Evolutionary conservation across 305 asterid genomes (phyloP).

Genomic region (Fraxinus platypoda): DNA sequence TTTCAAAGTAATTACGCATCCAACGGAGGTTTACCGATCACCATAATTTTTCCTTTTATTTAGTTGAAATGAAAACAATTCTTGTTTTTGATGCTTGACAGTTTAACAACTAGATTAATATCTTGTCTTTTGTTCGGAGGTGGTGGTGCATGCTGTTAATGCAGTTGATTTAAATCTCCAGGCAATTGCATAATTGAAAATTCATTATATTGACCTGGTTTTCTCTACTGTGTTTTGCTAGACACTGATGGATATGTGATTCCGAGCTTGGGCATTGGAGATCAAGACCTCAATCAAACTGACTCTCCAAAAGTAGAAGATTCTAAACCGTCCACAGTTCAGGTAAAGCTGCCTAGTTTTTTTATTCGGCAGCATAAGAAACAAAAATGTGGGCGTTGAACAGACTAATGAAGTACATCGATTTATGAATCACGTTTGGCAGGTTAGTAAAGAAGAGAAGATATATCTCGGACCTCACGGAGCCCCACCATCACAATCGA

Average conservation of each 20-base stretch:
- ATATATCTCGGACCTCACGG: constrained; percentile 96
- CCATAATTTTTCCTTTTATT: not conserved
- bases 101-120: not conserved
- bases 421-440: constrained; percentile 15
- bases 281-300: constrained; percentile 29
- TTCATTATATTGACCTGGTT: not conserved
- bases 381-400: not conserved
- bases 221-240: constrained; percentile 20
- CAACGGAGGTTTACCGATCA: not conserved
- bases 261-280: constrained; percentile 83
- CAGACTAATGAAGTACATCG: too few species aligned
- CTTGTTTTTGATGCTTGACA: not conserved
- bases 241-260: constrained; percentile 91
- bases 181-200: not conserved
- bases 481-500: constrained; percentile 79
- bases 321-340: constrained; percentile 34
- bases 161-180: not conserved
- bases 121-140: not conserved
- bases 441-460: constrained; percentile 61
- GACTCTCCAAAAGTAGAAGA: constrained; percentile 44
- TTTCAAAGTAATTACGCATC: not conserved
- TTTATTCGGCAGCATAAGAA: not conserved
- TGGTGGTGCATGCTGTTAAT: constrained; percentile 24
- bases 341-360: constrained; percentile 38
- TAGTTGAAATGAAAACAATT: not conserved